These are phyloP conservation scores for Canna indica DNA, from an alignment of 176 grass and related monocot genomes.

Conservation along the genomic window DNA sequence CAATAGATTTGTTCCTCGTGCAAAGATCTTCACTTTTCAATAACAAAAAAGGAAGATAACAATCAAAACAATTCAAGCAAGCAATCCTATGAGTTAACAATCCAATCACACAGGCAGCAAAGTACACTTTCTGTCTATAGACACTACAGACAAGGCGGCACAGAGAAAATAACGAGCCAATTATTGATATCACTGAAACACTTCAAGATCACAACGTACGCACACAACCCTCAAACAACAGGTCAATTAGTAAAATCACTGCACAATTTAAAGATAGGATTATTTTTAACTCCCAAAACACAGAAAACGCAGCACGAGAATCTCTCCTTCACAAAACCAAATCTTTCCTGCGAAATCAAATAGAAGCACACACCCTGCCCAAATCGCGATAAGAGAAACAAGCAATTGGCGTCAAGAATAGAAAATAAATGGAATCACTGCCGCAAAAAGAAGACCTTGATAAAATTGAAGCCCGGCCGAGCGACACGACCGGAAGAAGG, in stretches of 20 bases:
- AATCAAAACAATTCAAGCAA: neutral
- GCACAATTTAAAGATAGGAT: neutral
- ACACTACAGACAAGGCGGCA: neutral
- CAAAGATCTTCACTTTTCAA: neutral
- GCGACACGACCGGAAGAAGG: neutral
- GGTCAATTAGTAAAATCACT: neutral
- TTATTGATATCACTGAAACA: no score
- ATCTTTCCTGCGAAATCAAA: neutral
- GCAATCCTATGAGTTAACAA: neutral
- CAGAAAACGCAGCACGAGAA: neutral
- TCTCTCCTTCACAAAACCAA: neutral
- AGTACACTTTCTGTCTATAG: no score
- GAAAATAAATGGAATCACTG: neutral
- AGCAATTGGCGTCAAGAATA: neutral
- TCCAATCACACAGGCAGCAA: neutral
- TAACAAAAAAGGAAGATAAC: neutral
- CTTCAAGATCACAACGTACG: no score
- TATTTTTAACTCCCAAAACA: neutral
- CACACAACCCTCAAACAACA: neutral
- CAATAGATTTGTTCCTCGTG: neutral
- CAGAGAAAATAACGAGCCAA: neutral
- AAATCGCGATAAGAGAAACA: neutral
- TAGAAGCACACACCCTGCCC: neutral
- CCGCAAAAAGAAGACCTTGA: neutral
- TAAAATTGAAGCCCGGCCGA: neutral